A percentile compares a stretch with the other conserved stretches of the same genome.
phyloP scores from a whole-genome alignment of 2,329 filamentous ascomycete genomes.

The Calonectria fujianensis region DNA sequence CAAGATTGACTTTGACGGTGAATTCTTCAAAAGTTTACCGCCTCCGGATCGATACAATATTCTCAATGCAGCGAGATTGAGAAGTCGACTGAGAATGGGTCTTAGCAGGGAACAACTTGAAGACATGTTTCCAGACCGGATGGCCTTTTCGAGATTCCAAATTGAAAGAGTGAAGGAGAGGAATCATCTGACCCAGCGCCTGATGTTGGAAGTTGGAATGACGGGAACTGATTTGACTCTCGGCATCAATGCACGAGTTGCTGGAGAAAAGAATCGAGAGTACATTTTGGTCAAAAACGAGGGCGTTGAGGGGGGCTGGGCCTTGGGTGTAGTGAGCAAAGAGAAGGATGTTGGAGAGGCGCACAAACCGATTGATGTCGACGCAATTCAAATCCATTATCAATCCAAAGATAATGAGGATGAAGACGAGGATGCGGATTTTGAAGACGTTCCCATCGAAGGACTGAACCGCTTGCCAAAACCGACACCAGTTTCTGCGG shows the following conservation, averaged over 20 bases:
- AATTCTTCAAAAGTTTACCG: slow-evolving; percentile 95
- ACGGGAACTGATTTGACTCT: slow-evolving; percentile 83
- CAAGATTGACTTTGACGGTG: slow-evolving; percentile 97
- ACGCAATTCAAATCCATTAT: slow-evolving; percentile 77
- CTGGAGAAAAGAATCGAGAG: slow-evolving; percentile 91
- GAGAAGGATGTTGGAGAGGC: slow-evolving; percentile 86
- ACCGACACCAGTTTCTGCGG: slow-evolving; percentile 46
- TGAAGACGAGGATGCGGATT: slow-evolving; percentile 85
- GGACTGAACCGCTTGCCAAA: slow-evolving; percentile 90
- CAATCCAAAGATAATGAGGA: slow-evolving; percentile 76
- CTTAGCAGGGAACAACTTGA: slow-evolving; percentile 97
- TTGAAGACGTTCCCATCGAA: slow-evolving; percentile 95
- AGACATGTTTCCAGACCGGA: slow-evolving; percentile 96
- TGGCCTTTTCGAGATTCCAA: slow-evolving; percentile 97
- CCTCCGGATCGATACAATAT: slow-evolving; percentile 97
- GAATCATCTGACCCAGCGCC: slow-evolving; percentile 93
- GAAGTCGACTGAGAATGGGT: slow-evolving; percentile 94
- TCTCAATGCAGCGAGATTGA: slow-evolving; percentile 91
- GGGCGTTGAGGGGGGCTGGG: slow-evolving; percentile 96
- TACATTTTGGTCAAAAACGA: slow-evolving; percentile 98
- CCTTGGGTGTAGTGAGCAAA: slow-evolving; percentile 92
- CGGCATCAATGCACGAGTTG: slow-evolving; percentile 79
- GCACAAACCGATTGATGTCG: slow-evolving; percentile 94
- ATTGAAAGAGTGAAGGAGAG: slow-evolving; percentile 95
- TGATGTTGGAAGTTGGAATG: slow-evolving; percentile 97